Conservation (phyloP, 192 early-diverging fungal species). For the Umbelopsis isabellina region DNA sequence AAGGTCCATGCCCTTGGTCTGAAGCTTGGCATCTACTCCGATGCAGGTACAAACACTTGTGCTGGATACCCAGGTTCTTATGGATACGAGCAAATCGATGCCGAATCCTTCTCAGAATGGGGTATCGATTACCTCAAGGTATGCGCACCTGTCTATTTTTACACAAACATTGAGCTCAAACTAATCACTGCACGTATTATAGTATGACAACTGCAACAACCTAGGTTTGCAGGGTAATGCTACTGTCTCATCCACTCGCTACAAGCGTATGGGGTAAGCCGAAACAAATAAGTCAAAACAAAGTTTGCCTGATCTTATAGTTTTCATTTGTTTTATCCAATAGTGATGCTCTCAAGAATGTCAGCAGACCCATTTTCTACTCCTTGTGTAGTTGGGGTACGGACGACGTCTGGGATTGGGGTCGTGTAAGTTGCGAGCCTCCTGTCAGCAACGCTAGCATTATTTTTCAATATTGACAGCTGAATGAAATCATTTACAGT, state of each 20-base stretch:
- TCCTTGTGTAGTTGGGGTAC: slow-evolving; percentile 51
- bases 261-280: slow-evolving; percentile 36
- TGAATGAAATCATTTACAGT: neutral
- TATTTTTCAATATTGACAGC: neutral
- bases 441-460: neutral
- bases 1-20: slow-evolving; percentile 46
- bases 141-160: neutral
- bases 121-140: slow-evolving; percentile 63
- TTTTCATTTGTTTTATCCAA: neutral
- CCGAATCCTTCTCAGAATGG: slow-evolving; percentile 55
- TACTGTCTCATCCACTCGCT: slow-evolving; percentile 15
- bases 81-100: slow-evolving; percentile 51
- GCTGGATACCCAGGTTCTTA: slow-evolving; percentile 52
- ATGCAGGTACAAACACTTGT: slow-evolving; percentile 56
- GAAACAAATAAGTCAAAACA: neutral
- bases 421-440: neutral
- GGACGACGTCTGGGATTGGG: slow-evolving; percentile 24
- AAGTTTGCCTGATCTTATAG: neutral
- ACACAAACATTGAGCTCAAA: too few relatives aligned
- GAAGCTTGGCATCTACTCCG: slow-evolving; percentile 43
- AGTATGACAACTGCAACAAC: slow-evolving; percentile 61
- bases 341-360: slow-evolving; percentile 48
- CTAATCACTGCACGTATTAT: too few relatives aligned
- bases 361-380: slow-evolving; percentile 51
- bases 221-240: slow-evolving; percentile 28